phyloP scores from a whole-genome alignment of 2,329 filamentous ascomycete genomes.

The Decorospora gaudefroyi region DNA sequence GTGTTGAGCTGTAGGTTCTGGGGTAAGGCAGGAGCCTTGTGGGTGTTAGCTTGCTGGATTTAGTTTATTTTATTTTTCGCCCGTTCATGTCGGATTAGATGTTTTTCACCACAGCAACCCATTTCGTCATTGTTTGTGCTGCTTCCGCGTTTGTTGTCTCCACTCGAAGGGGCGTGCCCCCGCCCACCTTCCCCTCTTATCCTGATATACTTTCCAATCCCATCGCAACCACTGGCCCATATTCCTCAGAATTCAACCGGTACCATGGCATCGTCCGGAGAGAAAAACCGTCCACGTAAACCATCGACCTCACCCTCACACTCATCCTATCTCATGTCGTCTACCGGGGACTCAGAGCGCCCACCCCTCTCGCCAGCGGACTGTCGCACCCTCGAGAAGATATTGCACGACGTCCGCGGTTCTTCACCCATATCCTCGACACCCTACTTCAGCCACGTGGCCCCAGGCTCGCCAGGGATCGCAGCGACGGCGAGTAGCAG shows the following conservation, averaged over 20 bases:
- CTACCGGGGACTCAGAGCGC: background rate
- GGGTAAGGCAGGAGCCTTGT: too few species aligned
- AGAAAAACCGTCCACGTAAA: slow-evolving; percentile 2
- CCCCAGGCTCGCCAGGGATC: background rate
- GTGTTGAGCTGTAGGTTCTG: slow-evolving; percentile 22
- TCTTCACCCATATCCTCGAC: slow-evolving; percentile 4
- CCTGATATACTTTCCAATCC: background rate
- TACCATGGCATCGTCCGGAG: background rate
- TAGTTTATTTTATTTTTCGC: background rate
- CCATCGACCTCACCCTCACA: background rate
- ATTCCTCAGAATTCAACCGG: too few species aligned
- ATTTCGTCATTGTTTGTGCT: slow-evolving; percentile 1
- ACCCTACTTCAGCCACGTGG: background rate
- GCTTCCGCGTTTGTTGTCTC: slow-evolving; percentile 4
- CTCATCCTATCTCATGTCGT: too few species aligned
- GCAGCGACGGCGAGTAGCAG: too few species aligned
- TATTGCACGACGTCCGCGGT: slow-evolving; percentile 9
- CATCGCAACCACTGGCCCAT: background rate
- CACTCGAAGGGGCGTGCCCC: background rate
- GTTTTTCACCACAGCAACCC: background rate
- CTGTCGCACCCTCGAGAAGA: slow-evolving; percentile 18
- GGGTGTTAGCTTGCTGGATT: too few species aligned
- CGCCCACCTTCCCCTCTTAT: too few species aligned
- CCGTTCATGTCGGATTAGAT: background rate
- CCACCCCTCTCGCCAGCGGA: slow-evolving; percentile 14